phyloP scores from a whole-genome alignment of 2,329 filamentous ascomycete genomes.

The Cercospora sp. region DNA sequence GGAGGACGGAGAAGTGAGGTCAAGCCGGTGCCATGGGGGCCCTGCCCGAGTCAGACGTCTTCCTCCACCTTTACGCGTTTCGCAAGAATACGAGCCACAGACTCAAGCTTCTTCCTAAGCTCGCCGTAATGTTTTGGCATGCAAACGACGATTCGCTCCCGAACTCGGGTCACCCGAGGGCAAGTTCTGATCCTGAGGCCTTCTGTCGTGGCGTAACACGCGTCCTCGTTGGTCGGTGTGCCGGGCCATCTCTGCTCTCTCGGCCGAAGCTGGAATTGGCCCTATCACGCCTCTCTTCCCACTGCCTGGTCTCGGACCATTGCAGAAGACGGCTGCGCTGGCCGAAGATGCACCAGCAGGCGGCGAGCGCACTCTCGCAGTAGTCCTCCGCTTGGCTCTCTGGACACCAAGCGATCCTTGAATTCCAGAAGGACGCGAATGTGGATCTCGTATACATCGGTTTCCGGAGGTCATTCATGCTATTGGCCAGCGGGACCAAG shows the following conservation, averaged over 20 bases:
- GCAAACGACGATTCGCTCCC: neutral
- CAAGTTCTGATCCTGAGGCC: neutral
- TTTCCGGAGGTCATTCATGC: neutral
- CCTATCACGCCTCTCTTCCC: neutral
- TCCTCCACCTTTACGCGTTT: neutral
- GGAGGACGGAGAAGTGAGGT: neutral
- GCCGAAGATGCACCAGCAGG: neutral
- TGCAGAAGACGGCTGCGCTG: neutral
- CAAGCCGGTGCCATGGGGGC: neutral
- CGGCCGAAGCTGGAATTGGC: neutral
- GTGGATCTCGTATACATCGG: neutral
- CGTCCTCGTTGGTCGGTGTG: neutral
- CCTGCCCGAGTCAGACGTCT: neutral
- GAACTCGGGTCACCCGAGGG: neutral
- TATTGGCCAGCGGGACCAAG: neutral
- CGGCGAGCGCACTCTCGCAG: neutral
- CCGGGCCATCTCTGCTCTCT: neutral
- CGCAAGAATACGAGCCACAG: neutral
- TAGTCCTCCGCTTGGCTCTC: neutral
- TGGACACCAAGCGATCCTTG: neutral
- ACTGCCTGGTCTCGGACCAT: neutral
- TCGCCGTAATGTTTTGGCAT: neutral
- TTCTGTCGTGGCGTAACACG: neutral
- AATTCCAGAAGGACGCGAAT: neutral
- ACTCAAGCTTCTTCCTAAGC: neutral